phyloP scores from a whole-genome alignment of 2,329 filamentous ascomycete genomes.

The Trichoderma gracile region DNA sequence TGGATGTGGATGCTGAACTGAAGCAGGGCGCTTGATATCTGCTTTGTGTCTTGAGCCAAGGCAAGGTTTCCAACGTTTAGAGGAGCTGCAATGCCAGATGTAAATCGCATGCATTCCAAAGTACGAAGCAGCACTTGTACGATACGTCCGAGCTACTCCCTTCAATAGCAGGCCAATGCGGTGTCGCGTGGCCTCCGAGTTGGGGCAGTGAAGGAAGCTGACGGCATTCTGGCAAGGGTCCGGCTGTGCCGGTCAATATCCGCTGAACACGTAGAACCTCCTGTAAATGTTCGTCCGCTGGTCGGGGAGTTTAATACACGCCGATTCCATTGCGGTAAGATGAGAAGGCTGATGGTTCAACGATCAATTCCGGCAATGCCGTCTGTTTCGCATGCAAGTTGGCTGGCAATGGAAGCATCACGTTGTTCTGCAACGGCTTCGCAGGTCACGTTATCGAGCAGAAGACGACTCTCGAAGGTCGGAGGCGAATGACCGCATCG shows the following conservation, averaged over 20 bases:
- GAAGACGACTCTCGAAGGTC: too few relatives aligned
- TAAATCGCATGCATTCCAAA: not conserved
- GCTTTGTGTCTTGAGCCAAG: not conserved
- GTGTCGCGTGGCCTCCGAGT: not conserved
- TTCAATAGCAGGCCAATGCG: not conserved
- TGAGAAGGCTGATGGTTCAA: not conserved
- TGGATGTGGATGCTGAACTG: not conserved
- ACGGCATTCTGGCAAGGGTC: slow-evolving; percentile 2
- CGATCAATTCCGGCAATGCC: not conserved
- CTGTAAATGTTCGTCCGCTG: not conserved
- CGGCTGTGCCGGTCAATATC: slow-evolving; percentile 5
- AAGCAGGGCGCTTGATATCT: not conserved
- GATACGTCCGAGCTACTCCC: not conserved
- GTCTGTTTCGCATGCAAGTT: not conserved
- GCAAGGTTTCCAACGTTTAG: not conserved
- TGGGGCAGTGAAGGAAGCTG: not conserved
- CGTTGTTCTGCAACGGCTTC: not conserved
- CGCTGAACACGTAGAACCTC: not conserved
- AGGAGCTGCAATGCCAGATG: not conserved
- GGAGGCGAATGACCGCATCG: not conserved
- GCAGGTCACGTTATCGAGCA: not conserved
- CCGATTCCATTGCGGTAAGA: not conserved
- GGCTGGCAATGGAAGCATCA: not conserved
- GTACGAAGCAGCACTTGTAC: not conserved
- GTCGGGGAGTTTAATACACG: not conserved